Base-by-base conservation (phyloP, 345 rosid genomes). In the Excoecaria cochinchinensis region DNA sequence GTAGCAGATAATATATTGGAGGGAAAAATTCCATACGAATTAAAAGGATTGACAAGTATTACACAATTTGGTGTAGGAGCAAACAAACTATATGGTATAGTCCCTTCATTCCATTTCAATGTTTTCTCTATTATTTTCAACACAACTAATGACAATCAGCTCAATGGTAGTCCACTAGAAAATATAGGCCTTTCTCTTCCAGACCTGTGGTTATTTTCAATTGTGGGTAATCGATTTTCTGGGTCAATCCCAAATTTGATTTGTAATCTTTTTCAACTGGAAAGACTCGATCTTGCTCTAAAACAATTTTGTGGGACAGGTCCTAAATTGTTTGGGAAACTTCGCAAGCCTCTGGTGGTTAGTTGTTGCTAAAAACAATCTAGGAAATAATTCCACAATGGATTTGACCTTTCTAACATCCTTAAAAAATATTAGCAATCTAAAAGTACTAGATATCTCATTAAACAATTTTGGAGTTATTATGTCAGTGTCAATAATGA, bases 61-160 rank as follows among this genome's bases (percentile, higher is more conserved):
- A 1, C 1, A 24, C 0, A 0, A 0, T 63, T 78, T 6, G 4
- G 8, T 71, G 50, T 56, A 0, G 64, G 11, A 9, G n/a, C 0
- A 0, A 81, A 81, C 25, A 0, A 8, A 19, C 58, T 77, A 5
- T 70, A 71, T 3, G 81, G 84, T 58, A 67, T 9, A 11, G 4
- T 77, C n/a, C 81, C 81, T 16, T 66, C 58, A 39, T 70, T 76
- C 5, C 16, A 77, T 51, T 77, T 53, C 73, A 77, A 74, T 52
- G 25, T 77, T 1, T 74, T 82, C 4, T 74, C 71, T 5, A 4
- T 74, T 5, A 31, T 3, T 8, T 10, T 3, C 47, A 17, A 56
- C 48, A 19, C 47, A 46, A 16, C 38, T 56, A 15, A 57, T 39
- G 5, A 3, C 0, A 80, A 76, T 69, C 24, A 64, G 4, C 40